Percentiles rank a stretch among this genome's conserved stretches.
Conservation (phyloP, 2,329 filamentous ascomycete species). For the Ambrosiella beaveri region DNA sequence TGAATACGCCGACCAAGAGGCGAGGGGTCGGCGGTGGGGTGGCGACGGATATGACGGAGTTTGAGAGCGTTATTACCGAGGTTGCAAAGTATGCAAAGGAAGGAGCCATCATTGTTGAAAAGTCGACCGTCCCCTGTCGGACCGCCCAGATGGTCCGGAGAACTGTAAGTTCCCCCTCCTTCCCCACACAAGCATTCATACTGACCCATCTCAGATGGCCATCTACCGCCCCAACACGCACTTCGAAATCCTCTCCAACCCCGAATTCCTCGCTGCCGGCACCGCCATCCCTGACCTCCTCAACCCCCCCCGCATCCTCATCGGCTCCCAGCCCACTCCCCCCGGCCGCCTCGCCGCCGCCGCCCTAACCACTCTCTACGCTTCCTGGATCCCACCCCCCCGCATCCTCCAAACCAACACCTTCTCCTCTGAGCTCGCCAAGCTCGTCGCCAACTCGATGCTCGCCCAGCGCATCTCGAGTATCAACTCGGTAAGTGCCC, state of each 20-base stretch:
- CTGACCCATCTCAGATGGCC: slow-evolving; percentile 26
- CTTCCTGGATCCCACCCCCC: slow-evolving; percentile 48
- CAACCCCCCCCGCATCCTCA: slow-evolving; percentile 55
- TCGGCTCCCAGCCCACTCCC: slow-evolving; percentile 47
- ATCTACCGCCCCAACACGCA: slow-evolving; percentile 43
- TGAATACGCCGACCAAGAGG: slow-evolving; percentile 65
- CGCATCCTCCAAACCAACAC: slow-evolving; percentile 57
- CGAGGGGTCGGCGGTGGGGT: slow-evolving; percentile 51
- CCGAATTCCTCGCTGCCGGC: slow-evolving; percentile 65
- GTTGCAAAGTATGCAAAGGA: slow-evolving; percentile 49
- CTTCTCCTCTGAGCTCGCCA: slow-evolving; percentile 63
- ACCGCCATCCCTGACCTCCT: slow-evolving; percentile 57
- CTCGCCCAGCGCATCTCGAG: slow-evolving; percentile 64
- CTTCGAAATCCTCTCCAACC: slow-evolving; percentile 66
- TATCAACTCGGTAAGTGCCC: slow-evolving; percentile 66
- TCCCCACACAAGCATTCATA: not conserved
- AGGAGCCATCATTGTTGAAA: slow-evolving; percentile 63
- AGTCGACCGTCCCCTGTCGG: slow-evolving; percentile 62
- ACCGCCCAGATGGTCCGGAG: slow-evolving; percentile 54
- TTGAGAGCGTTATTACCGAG: slow-evolving; percentile 51
- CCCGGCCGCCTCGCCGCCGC: slow-evolving; percentile 45
- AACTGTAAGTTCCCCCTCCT: slow-evolving; percentile 32
- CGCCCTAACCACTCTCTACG: slow-evolving; percentile 48
- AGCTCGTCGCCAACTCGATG: slow-evolving; percentile 66
- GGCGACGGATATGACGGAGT: slow-evolving; percentile 54